Base-by-base conservation (phyloP, 2,329 filamentous ascomycete genomes). In the Tolypocladium sp. region DNA sequence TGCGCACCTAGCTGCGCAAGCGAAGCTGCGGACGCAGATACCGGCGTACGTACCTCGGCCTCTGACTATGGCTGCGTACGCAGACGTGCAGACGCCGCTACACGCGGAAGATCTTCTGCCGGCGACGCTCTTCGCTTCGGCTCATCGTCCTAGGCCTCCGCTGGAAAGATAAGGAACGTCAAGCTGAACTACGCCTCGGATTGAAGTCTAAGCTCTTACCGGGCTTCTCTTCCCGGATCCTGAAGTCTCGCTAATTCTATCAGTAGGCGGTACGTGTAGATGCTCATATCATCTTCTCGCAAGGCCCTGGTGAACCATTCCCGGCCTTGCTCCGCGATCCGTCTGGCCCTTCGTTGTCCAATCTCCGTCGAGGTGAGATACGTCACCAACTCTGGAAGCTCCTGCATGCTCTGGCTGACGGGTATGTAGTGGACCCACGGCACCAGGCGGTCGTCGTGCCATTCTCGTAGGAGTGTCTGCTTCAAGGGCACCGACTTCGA, bases 241-340 rank as follows among this genome's bases (percentile, higher is more conserved):
- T 74, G 71, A 10, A 79, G 55, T 55, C 77, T 71, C 20, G 73
- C 75, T 54, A 79, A 77, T 74, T 88, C 86, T 27, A 88, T 66
- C 63, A 89, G 61, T 59, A 88, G 66, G 56, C 86, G 74, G 65
- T 86, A 87, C 30, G 83, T 75, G 73, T 86, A 87, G 2, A 83
- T 75, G 38, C 80, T 76, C 65, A 86, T 78, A 67, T 89, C 85
- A 42, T 82, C 77, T 54, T 83, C 81, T 46, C 85, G 68, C 37
- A 89, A 65, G 12, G 79, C 80, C 63, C 74, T 78, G 0, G 64
- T 66, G 54, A 78, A 79, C 86, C 85, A 89, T 8, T 77, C 73
- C 9, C 74, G 73, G 0, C 86, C 84, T 10, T 72, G 67, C 57
- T 79, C 73, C 1, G 83, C 85, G 60, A 89, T 80, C 38, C 74